Conservation (phyloP, 257 asterid species). For the Solanum megistacrolobum region DNA sequence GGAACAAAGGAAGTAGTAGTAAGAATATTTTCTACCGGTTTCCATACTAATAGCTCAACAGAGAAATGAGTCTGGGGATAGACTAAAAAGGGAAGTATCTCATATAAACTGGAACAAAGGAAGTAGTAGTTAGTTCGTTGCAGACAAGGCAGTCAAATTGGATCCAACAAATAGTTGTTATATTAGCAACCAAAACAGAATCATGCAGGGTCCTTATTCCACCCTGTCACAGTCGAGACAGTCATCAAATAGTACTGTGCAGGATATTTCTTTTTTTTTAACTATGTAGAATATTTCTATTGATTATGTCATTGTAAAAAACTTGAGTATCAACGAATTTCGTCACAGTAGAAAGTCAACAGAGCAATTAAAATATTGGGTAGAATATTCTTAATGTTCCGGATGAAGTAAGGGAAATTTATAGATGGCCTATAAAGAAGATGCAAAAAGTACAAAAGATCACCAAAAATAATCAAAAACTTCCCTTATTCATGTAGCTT, state of each 20-base stretch:
- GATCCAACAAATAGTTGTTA: not conserved
- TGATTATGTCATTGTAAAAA: not conserved
- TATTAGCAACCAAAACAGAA: not conserved
- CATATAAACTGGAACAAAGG: not conserved
- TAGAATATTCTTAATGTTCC: not conserved
- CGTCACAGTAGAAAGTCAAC: not conserved
- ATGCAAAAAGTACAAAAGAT: not conserved
- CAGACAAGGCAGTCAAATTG: not conserved
- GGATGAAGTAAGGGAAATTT: not conserved
- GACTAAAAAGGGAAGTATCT: not conserved
- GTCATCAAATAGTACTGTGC: not conserved
- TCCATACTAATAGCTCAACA: not conserved
- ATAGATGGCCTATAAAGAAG: not conserved
- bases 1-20: not conserved
- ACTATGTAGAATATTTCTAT: not conserved
- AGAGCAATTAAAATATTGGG: not conserved
- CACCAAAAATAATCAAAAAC: not conserved
- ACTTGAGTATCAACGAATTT: not conserved
- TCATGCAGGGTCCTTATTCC: not conserved
- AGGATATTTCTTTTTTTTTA: not conserved
- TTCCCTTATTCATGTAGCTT: not conserved
- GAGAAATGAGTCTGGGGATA: not conserved
- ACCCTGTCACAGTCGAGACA: not conserved
- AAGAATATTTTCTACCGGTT: not conserved
- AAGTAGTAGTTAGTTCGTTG: not conserved